Conservation (phyloP, 129 eudicot species). For the Tagetes patula region DNA sequence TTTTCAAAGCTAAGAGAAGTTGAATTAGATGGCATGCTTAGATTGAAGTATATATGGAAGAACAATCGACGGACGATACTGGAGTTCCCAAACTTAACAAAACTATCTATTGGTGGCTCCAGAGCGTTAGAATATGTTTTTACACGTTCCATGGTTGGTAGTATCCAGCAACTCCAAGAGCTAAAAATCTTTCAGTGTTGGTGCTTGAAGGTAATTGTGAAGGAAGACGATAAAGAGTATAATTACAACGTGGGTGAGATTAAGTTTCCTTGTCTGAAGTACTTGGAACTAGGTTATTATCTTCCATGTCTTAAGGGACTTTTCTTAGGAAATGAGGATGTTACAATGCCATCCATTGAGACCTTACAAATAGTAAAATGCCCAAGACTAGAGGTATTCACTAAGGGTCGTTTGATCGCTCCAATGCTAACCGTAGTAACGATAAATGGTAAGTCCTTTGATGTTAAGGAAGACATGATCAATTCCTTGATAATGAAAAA, state of each 20-base stretch:
- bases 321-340: not conserved
- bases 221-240: not conserved
- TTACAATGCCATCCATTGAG: not conserved
- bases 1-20: not conserved
- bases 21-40: not conserved
- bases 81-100: not conserved
- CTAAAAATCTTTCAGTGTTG: not conserved
- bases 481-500: too few species aligned
- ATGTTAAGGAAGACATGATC: too few species aligned
- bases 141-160: not conserved
- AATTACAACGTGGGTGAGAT: not conserved
- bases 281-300: not conserved
- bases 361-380: not conserved
- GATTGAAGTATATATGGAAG: not conserved
- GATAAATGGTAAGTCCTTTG: too few species aligned
- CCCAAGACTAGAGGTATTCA: not conserved
- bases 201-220: not conserved
- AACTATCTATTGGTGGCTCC: not conserved
- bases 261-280: not conserved
- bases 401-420: not conserved
- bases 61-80: not conserved
- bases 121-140: not conserved
- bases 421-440: not conserved
- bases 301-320: not conserved
- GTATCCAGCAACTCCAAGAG: constrained; percentile 6